These are phyloP conservation scores for Asterochloris erici DNA, from an alignment of 139 green algal species.

Conservation along the genomic window DNA sequence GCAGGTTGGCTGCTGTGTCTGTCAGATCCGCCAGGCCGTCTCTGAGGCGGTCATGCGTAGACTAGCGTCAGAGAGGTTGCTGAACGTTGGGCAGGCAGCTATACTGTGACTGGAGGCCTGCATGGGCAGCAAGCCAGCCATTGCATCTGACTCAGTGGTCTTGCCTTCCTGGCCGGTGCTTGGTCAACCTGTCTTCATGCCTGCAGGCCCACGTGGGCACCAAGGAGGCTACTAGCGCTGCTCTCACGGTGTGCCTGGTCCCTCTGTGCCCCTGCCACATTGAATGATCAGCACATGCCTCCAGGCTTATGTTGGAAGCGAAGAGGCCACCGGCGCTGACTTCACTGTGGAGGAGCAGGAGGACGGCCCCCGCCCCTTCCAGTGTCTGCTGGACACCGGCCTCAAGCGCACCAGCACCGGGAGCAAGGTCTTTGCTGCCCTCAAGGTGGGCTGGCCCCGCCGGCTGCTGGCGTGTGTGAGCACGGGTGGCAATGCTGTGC, in stretches of 20 bases:
- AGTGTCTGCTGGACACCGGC: conserved; percentile 91
- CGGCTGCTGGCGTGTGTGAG: too few relatives aligned
- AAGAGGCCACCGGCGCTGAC: conserved; percentile 80
- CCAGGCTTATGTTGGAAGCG: conserved; percentile 29
- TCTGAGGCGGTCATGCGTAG: too few relatives aligned
- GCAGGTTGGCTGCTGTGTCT: too few relatives aligned
- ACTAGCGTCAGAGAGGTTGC: too few relatives aligned
- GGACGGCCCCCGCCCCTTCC: conserved; percentile 92
- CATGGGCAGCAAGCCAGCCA: too few relatives aligned
- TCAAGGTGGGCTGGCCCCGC: conserved; percentile 17
- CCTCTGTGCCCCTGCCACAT: background rate
- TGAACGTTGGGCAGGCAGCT: too few relatives aligned
- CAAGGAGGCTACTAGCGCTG: background rate
- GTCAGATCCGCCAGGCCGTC: too few relatives aligned
- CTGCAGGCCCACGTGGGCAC: background rate
- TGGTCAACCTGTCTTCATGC: too few relatives aligned
- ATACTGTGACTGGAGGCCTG: too few relatives aligned
- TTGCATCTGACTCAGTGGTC: too few relatives aligned
- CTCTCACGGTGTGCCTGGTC: background rate
- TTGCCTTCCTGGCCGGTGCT: too few relatives aligned
- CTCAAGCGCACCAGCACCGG: conserved; percentile 95
- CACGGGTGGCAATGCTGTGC: too few relatives aligned
- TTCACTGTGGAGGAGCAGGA: conserved; percentile 94
- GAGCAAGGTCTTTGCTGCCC: conserved; percentile 86
- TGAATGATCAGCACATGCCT: background rate